phyloP scores from a whole-genome alignment of 1,139 yeast genomes.

The Sugiyamaella castrensis region DNA sequence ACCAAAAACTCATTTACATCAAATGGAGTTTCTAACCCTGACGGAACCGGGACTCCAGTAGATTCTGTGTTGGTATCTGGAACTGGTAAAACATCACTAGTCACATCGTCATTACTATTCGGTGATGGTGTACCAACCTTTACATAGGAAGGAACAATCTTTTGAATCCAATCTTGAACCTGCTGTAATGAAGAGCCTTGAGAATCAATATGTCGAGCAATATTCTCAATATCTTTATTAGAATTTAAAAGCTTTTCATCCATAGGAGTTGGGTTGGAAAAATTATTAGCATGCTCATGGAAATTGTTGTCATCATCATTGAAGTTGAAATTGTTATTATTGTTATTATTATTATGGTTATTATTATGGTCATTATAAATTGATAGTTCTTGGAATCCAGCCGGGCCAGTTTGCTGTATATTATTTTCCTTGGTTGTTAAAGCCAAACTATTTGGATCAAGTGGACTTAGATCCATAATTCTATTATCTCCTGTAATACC shows the following conservation, averaged over 20 bases:
- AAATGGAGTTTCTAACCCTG: conserved; percentile 20
- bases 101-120: background rate
- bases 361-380: conserved; percentile 5
- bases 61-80: background rate
- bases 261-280: conserved; percentile 6
- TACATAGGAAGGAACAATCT: conserved; percentile 22
- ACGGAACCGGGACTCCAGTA: background rate
- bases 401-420: no score
- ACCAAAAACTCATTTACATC: conserved; percentile 32
- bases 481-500: background rate
- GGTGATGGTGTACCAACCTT: conserved; percentile 1
- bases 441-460: conserved; percentile 7
- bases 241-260: conserved; percentile 18
- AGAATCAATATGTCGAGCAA: conserved; percentile 30
- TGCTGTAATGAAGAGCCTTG: conserved; percentile 36
- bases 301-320: conserved; percentile 2
- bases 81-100: background rate
- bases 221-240: conserved; percentile 29
- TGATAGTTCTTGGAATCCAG: conserved; percentile 3
- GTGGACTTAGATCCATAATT: background rate
- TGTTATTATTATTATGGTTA: conserved; percentile 2
- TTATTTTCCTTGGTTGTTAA: conserved; percentile 5
- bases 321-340: conserved; percentile 1
- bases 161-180: conserved; percentile 38
- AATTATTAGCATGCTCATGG: conserved; percentile 5